Evolutionary conservation across 2,329 filamentous ascomycete genomes (phyloP), one percentile per base, ranked within the genome.

Genomic region (Nannizziopsis arthrosporioides): DNA sequence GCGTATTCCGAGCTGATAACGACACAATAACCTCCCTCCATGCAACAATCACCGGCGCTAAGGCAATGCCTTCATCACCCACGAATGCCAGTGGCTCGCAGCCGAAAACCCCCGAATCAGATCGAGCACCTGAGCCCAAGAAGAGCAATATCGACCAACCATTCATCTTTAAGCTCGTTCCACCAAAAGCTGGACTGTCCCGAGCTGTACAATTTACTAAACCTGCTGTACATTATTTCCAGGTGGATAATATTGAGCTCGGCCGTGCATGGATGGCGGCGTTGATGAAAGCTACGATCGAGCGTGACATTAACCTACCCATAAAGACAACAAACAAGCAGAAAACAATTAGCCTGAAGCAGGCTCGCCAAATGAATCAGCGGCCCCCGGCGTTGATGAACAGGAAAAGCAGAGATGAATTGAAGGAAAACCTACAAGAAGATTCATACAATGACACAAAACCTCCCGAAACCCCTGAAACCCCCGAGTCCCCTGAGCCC

Each of bases 141-240:
- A 35, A 27, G 12, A 47, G 37, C 8, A 41, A 42, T 9, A 27
- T 42, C 14, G 83, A 85, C 49, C 74, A 81, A 1, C 84, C 93
- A 61, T 98, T 98, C 69, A 96, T 96, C 60, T 98, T 98, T 77
- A 98, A 98, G 69, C 80, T 98, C 6, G 82, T 94, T 5, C 92
- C 92, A 1, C 92, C 92, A 0, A 85, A 90, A 51, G 78, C 83
- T 4, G 90, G 89, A 9, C 75, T 94, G 8, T 87, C 88, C 9
- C 82, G 87, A 49, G 92, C 88, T 0, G 90, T 98, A 50, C 94
- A 89, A 61, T 98, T 98, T 63, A 98, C 92, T 1, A 95, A 95
- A 64, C 92, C 92, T 3, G 92, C 88, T 7, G 85, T 95, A 35
- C 92, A 98, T 65, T 96, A 95, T 65, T 98, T 98, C 65, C 92